A percentile compares a stretch with the other conserved stretches of the same genome.
These are phyloP conservation scores for Citrus glauca DNA, from an alignment of 345 rosid genomes.

Conservation along the genomic window DNA sequence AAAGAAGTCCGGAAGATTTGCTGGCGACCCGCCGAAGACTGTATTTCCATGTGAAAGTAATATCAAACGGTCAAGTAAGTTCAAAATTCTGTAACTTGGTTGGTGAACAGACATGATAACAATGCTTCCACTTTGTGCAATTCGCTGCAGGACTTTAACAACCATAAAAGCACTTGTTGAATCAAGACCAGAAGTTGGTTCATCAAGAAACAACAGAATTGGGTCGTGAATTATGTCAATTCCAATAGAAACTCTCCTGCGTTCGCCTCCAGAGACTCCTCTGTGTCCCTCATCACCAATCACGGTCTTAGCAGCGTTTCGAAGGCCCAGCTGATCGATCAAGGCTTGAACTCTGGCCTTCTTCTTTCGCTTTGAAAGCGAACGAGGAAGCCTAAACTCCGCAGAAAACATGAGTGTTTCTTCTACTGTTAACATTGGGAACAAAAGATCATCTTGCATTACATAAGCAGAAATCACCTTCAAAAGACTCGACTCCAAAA, in stretches of 20 bases:
- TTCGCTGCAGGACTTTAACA: conserved; percentile 80
- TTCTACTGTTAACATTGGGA: conserved; percentile 91
- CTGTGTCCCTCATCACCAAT: conserved; percentile 96
- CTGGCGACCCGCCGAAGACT: conserved; percentile 67
- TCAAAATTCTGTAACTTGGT: conserved; percentile 84
- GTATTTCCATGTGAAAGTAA: conserved; percentile 82
- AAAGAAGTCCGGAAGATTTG: conserved; percentile 55
- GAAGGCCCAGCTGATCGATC: conserved; percentile 78
- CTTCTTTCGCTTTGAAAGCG: conserved; percentile 70
- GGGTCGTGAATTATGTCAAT: conserved; percentile 82
- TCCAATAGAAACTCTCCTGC: conserved; percentile 87
- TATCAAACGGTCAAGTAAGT: conserved; percentile 65
- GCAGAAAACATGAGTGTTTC: conserved; percentile 95
- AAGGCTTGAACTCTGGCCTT: conserved; percentile 74
- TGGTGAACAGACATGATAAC: conserved; percentile 95
- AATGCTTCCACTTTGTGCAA: conserved; percentile 85
- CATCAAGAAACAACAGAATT: conserved; percentile 79
- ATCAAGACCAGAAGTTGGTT: conserved; percentile 93
- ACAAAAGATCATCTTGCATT: conserved; percentile 91
- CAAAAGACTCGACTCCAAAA: conserved; percentile 61
- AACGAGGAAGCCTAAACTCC: conserved; percentile 88
- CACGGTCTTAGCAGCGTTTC: conserved; percentile 76
- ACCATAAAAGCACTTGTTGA: conserved; percentile 96
- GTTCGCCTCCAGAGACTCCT: conserved; percentile 91
- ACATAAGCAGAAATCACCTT: conserved; percentile 93